phyloP scores from a whole-genome alignment of 768 basidiomycete genomes.

The Trametes maxima region DNA sequence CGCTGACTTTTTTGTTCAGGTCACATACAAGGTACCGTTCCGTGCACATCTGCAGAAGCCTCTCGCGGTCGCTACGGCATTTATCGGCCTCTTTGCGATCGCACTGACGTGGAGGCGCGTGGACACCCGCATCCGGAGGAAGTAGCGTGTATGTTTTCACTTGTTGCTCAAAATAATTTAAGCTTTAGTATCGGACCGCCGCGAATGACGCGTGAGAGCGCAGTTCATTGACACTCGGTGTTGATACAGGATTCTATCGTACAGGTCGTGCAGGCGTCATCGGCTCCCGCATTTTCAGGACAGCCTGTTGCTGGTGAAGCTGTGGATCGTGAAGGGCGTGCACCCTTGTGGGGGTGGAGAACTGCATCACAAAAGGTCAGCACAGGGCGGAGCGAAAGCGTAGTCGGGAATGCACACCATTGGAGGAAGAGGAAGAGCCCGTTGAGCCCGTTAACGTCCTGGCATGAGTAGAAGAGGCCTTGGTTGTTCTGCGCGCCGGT shows the following conservation, averaged over 20 bases:
- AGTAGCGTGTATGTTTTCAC: conserved; percentile 22
- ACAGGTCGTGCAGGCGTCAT: not conserved
- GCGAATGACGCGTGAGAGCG: not conserved
- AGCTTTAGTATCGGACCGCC: conserved; percentile 6
- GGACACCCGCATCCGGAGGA: conserved; percentile 52
- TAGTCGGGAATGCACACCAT: conserved; percentile 40
- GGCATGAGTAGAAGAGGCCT: conserved; percentile 49
- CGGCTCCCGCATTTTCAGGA: not conserved
- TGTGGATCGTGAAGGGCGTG: conserved; percentile 46
- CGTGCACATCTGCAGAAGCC: conserved; percentile 89
- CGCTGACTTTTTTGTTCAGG: conserved; percentile 44
- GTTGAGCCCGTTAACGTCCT: conserved; percentile 35
- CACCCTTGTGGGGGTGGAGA: conserved; percentile 43
- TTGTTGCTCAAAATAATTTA: conserved; percentile 14
- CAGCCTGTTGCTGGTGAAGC: conserved; percentile 36
- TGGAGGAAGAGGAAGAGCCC: conserved; percentile 54
- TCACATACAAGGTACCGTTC: conserved; percentile 83
- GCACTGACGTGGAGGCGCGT: conserved; percentile 51
- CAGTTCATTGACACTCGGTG: not conserved
- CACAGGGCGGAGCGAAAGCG: not conserved
- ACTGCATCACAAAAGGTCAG: conserved; percentile 26
- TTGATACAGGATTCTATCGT: conserved; percentile 3
- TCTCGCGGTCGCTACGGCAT: conserved; percentile 70
- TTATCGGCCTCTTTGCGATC: conserved; percentile 64
- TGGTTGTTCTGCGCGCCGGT: conserved; percentile 43